Conservation (phyloP, 2,329 filamentous ascomycete genomes). For the Akanthomyces muscarius region DNA sequence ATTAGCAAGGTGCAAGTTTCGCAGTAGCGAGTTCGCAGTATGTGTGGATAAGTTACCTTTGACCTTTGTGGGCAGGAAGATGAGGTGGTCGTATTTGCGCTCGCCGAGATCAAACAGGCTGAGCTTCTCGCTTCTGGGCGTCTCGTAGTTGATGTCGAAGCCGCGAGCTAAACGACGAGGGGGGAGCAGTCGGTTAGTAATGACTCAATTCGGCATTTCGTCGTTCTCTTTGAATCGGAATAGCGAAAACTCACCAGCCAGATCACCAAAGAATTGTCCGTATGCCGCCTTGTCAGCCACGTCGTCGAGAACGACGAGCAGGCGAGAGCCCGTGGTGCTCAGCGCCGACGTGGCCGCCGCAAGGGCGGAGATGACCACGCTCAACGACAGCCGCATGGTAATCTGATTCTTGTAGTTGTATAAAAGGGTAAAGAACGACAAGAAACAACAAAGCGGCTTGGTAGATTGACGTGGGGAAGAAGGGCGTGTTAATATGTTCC, state of each 20-base stretch:
- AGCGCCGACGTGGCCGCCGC: slow-evolving; percentile 66
- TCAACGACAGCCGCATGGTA: slow-evolving; percentile 69
- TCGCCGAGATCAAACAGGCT: slow-evolving; percentile 82
- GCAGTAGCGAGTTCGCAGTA: neutral
- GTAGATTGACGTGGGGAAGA: neutral
- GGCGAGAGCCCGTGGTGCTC: slow-evolving; percentile 72
- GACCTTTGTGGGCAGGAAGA: slow-evolving; percentile 82
- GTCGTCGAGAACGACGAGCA: slow-evolving; percentile 86
- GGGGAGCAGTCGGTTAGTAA: slow-evolving; percentile 21
- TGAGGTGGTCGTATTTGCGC: slow-evolving; percentile 82
- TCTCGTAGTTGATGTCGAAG: slow-evolving; percentile 75
- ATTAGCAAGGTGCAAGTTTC: slow-evolving; percentile 5
- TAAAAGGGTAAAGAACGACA: neutral
- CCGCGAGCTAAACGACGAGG: slow-evolving; percentile 61
- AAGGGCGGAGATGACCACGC: slow-evolving; percentile 64
- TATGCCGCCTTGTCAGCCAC: slow-evolving; percentile 76
- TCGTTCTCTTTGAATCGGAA: neutral
- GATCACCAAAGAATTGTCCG: slow-evolving; percentile 72
- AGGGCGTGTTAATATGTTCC: slow-evolving; percentile 12
- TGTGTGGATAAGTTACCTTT: slow-evolving; percentile 59
- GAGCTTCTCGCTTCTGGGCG: slow-evolving; percentile 74
- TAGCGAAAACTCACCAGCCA: slow-evolving; percentile 54
- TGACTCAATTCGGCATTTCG: neutral
- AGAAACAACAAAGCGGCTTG: neutral
- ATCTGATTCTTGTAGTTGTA: neutral